Evolutionary conservation across 257 asterid genomes (phyloP).

Genomic region (Cinchona pubescens): DNA sequence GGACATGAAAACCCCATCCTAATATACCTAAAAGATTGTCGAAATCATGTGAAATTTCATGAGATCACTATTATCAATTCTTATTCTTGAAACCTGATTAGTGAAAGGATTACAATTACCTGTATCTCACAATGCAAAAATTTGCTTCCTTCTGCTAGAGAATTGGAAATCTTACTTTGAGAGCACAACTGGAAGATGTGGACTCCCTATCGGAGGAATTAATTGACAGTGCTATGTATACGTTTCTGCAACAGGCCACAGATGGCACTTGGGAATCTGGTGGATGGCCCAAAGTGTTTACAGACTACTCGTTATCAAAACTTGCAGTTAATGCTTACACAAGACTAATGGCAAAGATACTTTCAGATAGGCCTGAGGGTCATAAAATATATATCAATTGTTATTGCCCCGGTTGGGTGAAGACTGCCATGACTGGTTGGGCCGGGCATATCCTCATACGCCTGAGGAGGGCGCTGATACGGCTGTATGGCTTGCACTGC

Average conservation of each 20-base stretch:
- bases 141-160: slow-evolving; percentile 39
- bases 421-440: slow-evolving; percentile 96
- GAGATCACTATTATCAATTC: not conserved
- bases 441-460: slow-evolving; percentile 64
- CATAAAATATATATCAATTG: slow-evolving; percentile 67
- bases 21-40: not conserved
- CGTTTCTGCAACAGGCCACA: slow-evolving; percentile 62
- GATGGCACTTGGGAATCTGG: slow-evolving; percentile 72
- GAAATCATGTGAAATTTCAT: not conserved
- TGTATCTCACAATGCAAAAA: not conserved
- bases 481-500: slow-evolving; percentile 88
- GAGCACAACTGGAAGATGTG: slow-evolving; percentile 58
- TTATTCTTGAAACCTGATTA: not conserved
- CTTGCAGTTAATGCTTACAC: slow-evolving; percentile 71
- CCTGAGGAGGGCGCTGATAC: slow-evolving; percentile 97
- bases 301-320: slow-evolving; percentile 89
- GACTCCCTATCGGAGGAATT: slow-evolving; percentile 64
- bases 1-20: not conserved
- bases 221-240: slow-evolving; percentile 48
- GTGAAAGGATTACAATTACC: not conserved
- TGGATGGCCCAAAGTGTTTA: slow-evolving; percentile 83
- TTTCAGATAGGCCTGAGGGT: slow-evolving; percentile 53
- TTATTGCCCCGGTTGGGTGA: slow-evolving; percentile 96
- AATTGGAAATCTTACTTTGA: slow-evolving; percentile 55
- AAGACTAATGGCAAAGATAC: slow-evolving; percentile 47